These are phyloP conservation scores for Xylariales sp. DNA, from an alignment of 2,329 filamentous ascomycete species.

Conservation along the genomic window DNA sequence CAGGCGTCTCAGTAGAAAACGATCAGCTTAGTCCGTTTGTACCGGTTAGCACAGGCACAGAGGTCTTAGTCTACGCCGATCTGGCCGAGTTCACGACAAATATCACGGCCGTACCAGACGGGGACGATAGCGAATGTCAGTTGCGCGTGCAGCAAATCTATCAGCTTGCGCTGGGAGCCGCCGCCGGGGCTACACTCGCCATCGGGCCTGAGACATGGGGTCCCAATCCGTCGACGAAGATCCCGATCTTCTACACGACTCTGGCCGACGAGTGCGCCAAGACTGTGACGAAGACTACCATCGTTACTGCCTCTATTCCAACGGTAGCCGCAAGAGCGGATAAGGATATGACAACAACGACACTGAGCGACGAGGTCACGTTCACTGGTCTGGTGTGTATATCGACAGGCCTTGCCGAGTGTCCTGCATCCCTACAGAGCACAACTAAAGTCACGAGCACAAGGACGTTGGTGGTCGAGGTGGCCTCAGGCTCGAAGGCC, in stretches of 20 bases:
- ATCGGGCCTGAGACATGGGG: constrained; percentile 61
- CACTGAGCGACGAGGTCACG: constrained; percentile 54
- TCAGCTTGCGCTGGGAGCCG: constrained; percentile 63
- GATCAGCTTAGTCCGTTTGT: constrained; percentile 41
- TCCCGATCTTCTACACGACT: constrained; percentile 65
- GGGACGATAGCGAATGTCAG: constrained; percentile 54
- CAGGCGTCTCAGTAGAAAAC: constrained; percentile 54
- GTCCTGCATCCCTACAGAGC: constrained; percentile 62
- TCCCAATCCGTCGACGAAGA: constrained; percentile 57
- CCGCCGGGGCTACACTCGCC: constrained; percentile 63
- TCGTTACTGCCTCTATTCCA: constrained; percentile 38
- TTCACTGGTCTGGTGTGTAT: constrained; percentile 60
- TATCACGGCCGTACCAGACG: constrained; percentile 54
- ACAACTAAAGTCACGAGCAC: constrained; percentile 55
- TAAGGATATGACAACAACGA: constrained; percentile 51
- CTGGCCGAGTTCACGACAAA: constrained; percentile 66
- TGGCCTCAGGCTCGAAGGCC: constrained; percentile 53
- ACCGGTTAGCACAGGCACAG: constrained; percentile 56
- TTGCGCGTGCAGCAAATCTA: constrained; percentile 62
- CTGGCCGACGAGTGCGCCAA: constrained; percentile 57
- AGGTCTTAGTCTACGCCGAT: constrained; percentile 62
- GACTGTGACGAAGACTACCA: constrained; percentile 42
- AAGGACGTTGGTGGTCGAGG: constrained; percentile 55
- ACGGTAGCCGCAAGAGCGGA: constrained; percentile 35
- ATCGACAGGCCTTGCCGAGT: constrained; percentile 58